Base-by-base conservation (phyloP, 306 rosid species). In the Malus sylvestris region DNA sequence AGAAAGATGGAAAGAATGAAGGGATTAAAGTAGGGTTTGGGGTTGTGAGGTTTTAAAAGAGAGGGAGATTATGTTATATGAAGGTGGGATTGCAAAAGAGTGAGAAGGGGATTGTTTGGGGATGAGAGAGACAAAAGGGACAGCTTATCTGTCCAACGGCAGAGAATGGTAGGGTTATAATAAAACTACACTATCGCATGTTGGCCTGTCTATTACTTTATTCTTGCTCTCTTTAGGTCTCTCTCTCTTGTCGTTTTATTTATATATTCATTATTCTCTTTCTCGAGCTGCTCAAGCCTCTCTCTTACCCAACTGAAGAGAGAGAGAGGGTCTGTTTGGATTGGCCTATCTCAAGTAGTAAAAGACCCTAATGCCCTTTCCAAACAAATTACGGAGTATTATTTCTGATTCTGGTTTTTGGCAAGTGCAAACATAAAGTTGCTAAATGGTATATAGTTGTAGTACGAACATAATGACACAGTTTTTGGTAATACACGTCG, bases 171-270 rank as follows among this genome's bases (percentile, higher is more conserved):
- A 82, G 73, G 83, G 77, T 76, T 67, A 46, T 58, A 74, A 82
- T 68, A 72, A 27, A 29, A 27, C 80, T 64, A 80, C 87, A 88
- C 61, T 83, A 83, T 84, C 90, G 88, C 87, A 92, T 90, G 96
- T 86, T 90, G 92, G 90, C 78, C 81, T 85, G 97, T 92, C 93
- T 76, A 87, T 87, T 82, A 68, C 97, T 91, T 91, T 91, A 88
- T 88, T 88, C 85, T 78, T 71, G 55, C 82, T 75, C 81, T 68
- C 85, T 77, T 70, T 82, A 79, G 86, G 82, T 85, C 86, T 83
- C 87, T 75, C 86, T 72, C 87, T 46, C 80, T 67, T 84, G 89
- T 91, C 86, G 74, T 85, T 81, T 70, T 76, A 69, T 76, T 61
- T 71, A 65, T 64, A 70, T 44, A 49, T 73, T 66, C 19, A 71